Base-by-base conservation (phyloP, 2,329 filamentous ascomycete species). In the Cercospora sp. region DNA sequence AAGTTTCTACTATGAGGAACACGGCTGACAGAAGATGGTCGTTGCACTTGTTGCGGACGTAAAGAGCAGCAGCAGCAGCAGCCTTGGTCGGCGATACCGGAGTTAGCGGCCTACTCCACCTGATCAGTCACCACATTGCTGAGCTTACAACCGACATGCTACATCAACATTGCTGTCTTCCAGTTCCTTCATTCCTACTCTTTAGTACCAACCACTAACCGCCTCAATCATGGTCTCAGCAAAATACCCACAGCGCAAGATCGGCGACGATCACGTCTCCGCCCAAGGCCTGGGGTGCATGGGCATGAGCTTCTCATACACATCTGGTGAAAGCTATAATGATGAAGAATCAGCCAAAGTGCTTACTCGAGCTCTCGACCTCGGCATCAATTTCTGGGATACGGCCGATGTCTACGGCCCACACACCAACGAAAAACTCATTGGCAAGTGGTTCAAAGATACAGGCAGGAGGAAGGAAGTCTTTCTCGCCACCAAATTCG, bases 401-500 rank as follows among this genome's bases (percentile, higher is more conserved):
- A 76, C 75, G 12, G 70, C 67, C 26, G 75, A 77, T 59, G 68
- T 76, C 34, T 77, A 77, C 65, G 75, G 74, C 13, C 74, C 75
- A 10, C 72, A 75, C 57, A 76, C 74, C 24, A 77, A 76, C 59
- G 77, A 78, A 67, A 68, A 73, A 28, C 69, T 77, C 28, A 67
- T 81, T 1, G 79, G 79, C 3, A 77, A 79, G 70, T 83, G 81
- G 81, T 77, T 82, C 72, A 77, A 77, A 67, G 74, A 76, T 12
- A 78, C 79, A 1, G 79, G 75, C 12, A 79, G 81, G 49, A 76
- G 80, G 0, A 73, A 79, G 2, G 75, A 82, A 21, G 79, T 83
- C 69, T 82, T 82, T 72, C 75, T 82, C 0, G 77, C 80, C 0
- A 79, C 79, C 9, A 82, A 82, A 63, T 82, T 81, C 49, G 80